Evolutionary conservation across 257 asterid species (phyloP), one percentile per base, ranked within the genome.

Genomic region (Gentiana macrophylla): DNA sequence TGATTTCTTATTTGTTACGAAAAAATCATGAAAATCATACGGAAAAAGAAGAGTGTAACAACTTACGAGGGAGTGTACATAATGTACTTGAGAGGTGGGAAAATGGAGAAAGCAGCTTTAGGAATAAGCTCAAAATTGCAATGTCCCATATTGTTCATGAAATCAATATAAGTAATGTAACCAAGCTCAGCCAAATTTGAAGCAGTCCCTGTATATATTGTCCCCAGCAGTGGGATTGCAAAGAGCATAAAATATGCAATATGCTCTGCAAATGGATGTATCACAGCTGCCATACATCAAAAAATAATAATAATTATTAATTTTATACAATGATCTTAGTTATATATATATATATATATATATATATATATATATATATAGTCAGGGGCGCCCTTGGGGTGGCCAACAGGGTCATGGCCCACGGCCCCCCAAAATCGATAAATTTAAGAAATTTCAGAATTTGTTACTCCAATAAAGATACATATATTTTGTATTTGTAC

Each of bases 41-140:
- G 6, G 8, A 41, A 10, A 12, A n/a, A 9, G 8, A 4, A 10
- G 46, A 3, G 6, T 41, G 46, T 2, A 10, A 5, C 15, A 45
- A 69, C 74, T 55, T 70, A 70, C 71, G 75, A 70, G 15, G 75
- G 75, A 2, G 75, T 70, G 37, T 70, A 70, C 75, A 70, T 64
- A 44, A 70, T 4, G 55, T 70, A 70, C 59, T 70, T 70, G 51
- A 70, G 71, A 55, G 67, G 71, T 3, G 75, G 71, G 50, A 70
- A 56, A 4, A 24, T 32, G 51, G 67, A 56, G 49, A 70, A 70
- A 0, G 65, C 10, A 46, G 63, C 36, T 4, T 52, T 70, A 44
- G 75, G 75, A 43, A 70, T 60, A 3, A 70, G 59, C 48, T 70
- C 75, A 48, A 70, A 70, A 48, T 70, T 70, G 65, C 75, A 70